phyloP scores from a whole-genome alignment of 768 basidiomycete species.

The Panus rudis region DNA sequence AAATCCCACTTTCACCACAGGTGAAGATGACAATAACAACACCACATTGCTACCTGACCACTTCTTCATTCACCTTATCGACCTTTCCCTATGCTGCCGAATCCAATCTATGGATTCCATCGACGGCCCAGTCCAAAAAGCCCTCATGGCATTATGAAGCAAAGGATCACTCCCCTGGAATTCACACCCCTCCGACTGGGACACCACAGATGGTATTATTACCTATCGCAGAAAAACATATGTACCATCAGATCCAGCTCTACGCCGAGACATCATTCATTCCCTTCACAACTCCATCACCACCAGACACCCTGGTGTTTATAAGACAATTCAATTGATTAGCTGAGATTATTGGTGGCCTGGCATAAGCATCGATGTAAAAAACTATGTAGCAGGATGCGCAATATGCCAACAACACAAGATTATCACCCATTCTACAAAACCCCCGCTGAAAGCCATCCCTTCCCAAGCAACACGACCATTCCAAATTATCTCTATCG shows the following conservation, averaged over 20 bases:
- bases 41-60: neutral
- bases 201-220: neutral
- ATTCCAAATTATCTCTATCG: conserved; percentile 18
- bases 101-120: neutral
- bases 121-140: neutral
- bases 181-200: neutral
- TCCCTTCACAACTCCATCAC: conserved; percentile 19
- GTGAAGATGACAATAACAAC: neutral
- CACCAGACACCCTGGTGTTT: conserved; percentile 23
- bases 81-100: conserved; percentile 1
- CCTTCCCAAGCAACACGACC: conserved; percentile 5
- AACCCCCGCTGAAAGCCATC: neutral
- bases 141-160: neutral
- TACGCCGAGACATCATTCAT: neutral
- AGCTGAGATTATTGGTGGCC: conserved; percentile 25
- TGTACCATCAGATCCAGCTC: neutral
- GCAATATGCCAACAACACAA: conserved; percentile 22
- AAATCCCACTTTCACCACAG: neutral
- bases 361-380: conserved; percentile 12
- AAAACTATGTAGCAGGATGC: conserved; percentile 21
- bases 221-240: neutral
- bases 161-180: neutral
- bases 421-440: conserved; percentile 6
- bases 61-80: conserved; percentile 2
- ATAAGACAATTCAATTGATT: conserved; percentile 18